Evolutionary conservation across 805 yeast genomes (phyloP), one percentile per base, ranked within the genome.

Genomic region (Metschnikowia chrysomelidarum): DNA sequence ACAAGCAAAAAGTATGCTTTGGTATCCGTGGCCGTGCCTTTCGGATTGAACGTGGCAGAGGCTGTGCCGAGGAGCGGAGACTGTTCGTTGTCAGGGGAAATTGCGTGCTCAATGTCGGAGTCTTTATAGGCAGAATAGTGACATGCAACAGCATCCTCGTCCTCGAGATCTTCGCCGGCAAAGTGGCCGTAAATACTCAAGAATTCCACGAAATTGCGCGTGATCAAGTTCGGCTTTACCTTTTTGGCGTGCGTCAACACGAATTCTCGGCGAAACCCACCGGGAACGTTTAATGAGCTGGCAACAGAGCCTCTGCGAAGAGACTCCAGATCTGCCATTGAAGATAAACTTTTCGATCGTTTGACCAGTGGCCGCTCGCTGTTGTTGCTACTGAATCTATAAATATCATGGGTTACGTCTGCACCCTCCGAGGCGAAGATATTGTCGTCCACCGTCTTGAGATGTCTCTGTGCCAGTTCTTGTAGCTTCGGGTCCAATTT

Each of bases 141-240:
- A 43, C 79, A 75, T 1, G 76, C 75, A 54, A 62, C 67, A 51
- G 79, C 88, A 14, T 62, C 67, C 36, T 75, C 80, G 51, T 78
- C 83, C 49, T 82, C 91, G 35, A 84, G 69, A 24, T 80, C 76
- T 58, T 84, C 93, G 54, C 94, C 94, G 2, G 93, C 93, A 60
- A 85, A 85, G 63, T 85, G 91, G 5, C 94, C 94, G 57, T 85
- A 85, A 6, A 85, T 70, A 44, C 84, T 79, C 29, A 85, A 63
- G 51, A 85, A 85, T 56, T 85, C 93, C 47, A 84, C 67, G 45
- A 85, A 85, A 56, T 84, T 85, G 40, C 77, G 72, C 1, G 94
- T 79, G 24, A 83, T 56, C 38, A 79, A 69, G 7, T 78, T 67
- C 10, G 67, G 78, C 27, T 28, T 27, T 20, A 18, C n/a, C 13